Conservation (phyloP, 1,284 basidiomycete genomes). For the Ustilago cynodontis region DNA sequence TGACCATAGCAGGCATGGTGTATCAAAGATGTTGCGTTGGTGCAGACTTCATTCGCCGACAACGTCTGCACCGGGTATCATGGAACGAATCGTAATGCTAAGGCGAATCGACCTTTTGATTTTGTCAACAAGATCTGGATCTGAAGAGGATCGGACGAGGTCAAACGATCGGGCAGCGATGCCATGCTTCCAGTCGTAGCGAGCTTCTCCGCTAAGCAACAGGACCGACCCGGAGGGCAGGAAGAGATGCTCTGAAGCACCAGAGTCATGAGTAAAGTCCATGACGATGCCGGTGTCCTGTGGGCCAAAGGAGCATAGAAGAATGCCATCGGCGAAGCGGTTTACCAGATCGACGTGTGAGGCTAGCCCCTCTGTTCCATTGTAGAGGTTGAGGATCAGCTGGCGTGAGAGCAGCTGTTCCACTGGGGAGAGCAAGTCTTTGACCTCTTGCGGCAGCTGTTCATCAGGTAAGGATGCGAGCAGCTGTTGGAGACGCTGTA, state of each 20-base stretch:
- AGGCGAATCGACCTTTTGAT: constrained; percentile 40
- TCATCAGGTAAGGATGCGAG: constrained; percentile 1
- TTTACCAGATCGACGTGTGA: constrained; percentile 72
- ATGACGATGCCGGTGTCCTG: constrained; percentile 49
- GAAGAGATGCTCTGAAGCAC: constrained; percentile 57
- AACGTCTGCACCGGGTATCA: constrained; percentile 54
- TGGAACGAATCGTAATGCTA: constrained; percentile 57
- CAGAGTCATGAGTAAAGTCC: constrained; percentile 44
- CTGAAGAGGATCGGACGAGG: constrained; percentile 9
- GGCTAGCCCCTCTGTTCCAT: constrained; percentile 71
- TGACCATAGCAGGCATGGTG: no score
- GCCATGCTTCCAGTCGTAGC: constrained; percentile 73
- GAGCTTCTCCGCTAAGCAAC: constrained; percentile 69
- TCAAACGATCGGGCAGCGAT: constrained; percentile 62
- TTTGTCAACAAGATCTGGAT: neutral
- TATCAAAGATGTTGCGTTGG: no score
- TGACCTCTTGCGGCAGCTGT: neutral
- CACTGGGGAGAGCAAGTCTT: constrained; percentile 26
- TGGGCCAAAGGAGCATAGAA: constrained; percentile 56
- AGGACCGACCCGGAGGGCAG: constrained; percentile 71
- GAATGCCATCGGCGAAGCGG: constrained; percentile 70
- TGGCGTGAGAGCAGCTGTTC: constrained; percentile 61
- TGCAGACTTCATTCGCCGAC: constrained; percentile 30
- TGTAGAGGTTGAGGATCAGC: constrained; percentile 72
- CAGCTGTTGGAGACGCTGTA: constrained; percentile 17